Evolutionary conservation across 768 basidiomycete genomes (phyloP).

Genomic region (Mycena olivaceomarginata): DNA sequence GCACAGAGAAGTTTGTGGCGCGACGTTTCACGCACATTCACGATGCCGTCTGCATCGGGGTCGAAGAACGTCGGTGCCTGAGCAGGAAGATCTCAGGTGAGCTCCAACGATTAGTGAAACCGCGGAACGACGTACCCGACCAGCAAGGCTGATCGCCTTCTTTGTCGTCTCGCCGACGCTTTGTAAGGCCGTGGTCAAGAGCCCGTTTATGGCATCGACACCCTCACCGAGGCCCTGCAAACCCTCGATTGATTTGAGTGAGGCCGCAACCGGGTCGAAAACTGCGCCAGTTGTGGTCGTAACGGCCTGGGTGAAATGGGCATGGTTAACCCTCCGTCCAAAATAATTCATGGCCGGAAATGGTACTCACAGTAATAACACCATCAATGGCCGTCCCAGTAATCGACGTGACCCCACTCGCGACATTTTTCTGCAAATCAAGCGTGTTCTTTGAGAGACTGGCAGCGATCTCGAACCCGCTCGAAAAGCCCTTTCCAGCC

Average conservation of each 20-base stretch:
- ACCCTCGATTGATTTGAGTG: not conserved
- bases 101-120: not conserved
- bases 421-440: not conserved
- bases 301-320: not conserved
- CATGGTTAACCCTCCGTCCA: no score
- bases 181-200: not conserved
- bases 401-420: not conserved
- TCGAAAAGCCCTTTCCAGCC: not conserved
- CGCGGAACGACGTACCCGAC: not conserved
- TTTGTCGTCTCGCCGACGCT: not conserved
- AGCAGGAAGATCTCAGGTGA: not conserved
- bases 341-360: no score
- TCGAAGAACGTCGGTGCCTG: not conserved
- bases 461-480: slow-evolving; percentile 2
- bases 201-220: not conserved
- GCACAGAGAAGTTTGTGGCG: not conserved
- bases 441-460: slow-evolving; percentile 1
- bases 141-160: not conserved
- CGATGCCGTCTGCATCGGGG: not conserved
- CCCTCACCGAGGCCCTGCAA: slow-evolving; percentile 1
- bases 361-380: not conserved
- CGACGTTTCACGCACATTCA: not conserved
- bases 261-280: not conserved
- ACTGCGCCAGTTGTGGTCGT: not conserved
- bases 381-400: not conserved